These are phyloP conservation scores for Colletotrichum euphorbiae DNA, from an alignment of 2,329 filamentous ascomycete genomes.

Conservation along the genomic window DNA sequence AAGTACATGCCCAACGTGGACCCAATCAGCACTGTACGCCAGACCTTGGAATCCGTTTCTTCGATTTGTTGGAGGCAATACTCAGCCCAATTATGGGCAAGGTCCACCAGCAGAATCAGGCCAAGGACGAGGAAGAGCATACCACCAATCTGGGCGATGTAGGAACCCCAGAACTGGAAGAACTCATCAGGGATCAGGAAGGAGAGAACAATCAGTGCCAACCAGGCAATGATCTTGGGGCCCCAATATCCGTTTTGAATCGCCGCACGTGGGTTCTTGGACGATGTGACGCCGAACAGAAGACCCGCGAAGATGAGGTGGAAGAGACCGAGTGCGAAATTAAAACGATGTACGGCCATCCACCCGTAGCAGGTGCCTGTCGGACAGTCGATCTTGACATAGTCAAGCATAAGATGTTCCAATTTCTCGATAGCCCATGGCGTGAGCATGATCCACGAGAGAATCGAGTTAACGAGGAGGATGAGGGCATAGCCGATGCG, in stretches of 20 bases:
- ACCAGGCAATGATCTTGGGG: slow-evolving; percentile 92
- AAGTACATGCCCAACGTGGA: slow-evolving; percentile 96
- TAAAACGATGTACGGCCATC: slow-evolving; percentile 96
- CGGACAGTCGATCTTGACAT: slow-evolving; percentile 93
- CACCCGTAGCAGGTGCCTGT: slow-evolving; percentile 94
- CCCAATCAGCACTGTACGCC: slow-evolving; percentile 89
- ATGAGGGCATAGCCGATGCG: slow-evolving; percentile 96
- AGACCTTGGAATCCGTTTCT: slow-evolving; percentile 83
- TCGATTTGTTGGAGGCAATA: slow-evolving; percentile 96
- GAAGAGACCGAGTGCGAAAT: slow-evolving; percentile 95
- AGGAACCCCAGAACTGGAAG: slow-evolving; percentile 96
- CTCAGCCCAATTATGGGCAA: slow-evolving; percentile 97
- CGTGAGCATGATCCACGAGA: slow-evolving; percentile 99
- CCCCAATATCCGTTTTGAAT: slow-evolving; percentile 99
- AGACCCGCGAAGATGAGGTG: slow-evolving; percentile 88
- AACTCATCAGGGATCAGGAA: slow-evolving; percentile 97
- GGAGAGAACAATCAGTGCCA: slow-evolving; percentile 86
- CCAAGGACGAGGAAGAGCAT: slow-evolving; percentile 95
- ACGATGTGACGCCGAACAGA: slow-evolving; percentile 86
- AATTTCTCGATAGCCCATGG: slow-evolving; percentile 98
- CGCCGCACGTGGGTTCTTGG: slow-evolving; percentile 86
- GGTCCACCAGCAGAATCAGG: slow-evolving; percentile 90
- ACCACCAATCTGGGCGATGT: slow-evolving; percentile 86
- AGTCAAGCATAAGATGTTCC: slow-evolving; percentile 90
- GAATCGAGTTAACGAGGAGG: slow-evolving; percentile 93